phyloP scores from a whole-genome alignment of 1,284 basidiomycete genomes.

The Leucoagaricus sp. region DNA sequence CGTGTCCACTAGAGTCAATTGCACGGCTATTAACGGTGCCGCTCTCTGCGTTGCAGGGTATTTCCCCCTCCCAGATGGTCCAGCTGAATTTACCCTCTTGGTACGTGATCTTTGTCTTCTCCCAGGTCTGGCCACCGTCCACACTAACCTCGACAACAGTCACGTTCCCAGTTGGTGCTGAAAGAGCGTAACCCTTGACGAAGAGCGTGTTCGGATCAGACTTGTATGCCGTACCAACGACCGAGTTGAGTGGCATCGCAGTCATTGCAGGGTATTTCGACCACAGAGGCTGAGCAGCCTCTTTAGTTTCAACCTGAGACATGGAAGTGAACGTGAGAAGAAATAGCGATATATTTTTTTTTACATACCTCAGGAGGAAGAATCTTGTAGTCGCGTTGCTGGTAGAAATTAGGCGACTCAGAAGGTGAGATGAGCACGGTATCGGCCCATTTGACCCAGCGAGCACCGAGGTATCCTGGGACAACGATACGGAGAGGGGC shows the following conservation, averaged over 20 bases:
- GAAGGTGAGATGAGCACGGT: conserved; percentile 50
- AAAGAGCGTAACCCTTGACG: conserved; percentile 62
- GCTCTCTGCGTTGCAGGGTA: conserved; percentile 16
- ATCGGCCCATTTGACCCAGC: conserved; percentile 82
- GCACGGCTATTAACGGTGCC: conserved; percentile 46
- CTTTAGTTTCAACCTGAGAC: conserved; percentile 49
- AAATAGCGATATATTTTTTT: not conserved
- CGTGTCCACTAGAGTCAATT: conserved; percentile 41
- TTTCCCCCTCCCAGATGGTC: conserved; percentile 60
- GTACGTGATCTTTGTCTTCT: conserved; percentile 53
- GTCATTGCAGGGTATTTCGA: conserved; percentile 57
- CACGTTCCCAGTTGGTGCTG: conserved; percentile 46
- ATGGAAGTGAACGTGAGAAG: not conserved
- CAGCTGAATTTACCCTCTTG: conserved; percentile 70
- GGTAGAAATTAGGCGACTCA: conserved; percentile 69
- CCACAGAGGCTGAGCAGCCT: conserved; percentile 40
- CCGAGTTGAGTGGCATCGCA: conserved; percentile 62
- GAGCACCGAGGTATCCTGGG: conserved; percentile 70
- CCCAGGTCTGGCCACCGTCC: conserved; percentile 56
- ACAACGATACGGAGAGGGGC: conserved; percentile 71
- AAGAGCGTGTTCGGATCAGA: conserved; percentile 36
- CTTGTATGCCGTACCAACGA: conserved; percentile 46
- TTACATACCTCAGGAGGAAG: conserved; percentile 57
- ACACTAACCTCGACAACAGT: conserved; percentile 50
- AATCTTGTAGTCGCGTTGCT: conserved; percentile 68